Evolutionary conservation across 495 filamentous ascomycete species (phyloP).

Genomic region (Pseudotulostoma volvatum): DNA sequence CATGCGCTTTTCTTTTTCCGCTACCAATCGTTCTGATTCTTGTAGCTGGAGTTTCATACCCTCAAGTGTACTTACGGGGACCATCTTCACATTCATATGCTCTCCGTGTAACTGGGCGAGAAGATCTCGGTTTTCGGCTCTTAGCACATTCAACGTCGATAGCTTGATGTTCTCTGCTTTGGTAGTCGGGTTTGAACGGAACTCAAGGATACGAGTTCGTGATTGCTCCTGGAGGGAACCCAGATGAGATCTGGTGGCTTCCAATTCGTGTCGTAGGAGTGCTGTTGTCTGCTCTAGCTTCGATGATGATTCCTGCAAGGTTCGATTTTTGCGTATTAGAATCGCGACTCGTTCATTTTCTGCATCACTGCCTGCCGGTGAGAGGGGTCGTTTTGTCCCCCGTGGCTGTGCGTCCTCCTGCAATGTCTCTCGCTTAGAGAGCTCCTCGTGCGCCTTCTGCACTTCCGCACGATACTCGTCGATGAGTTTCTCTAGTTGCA

Average conservation of each 20-base stretch:
- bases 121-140: conserved; percentile 71
- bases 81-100: conserved; percentile 28
- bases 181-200: conserved; percentile 80
- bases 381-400: conserved; percentile 24
- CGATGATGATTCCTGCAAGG: conserved; percentile 59
- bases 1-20: conserved; percentile 69
- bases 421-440: conserved; percentile 43
- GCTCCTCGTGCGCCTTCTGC: conserved; percentile 51
- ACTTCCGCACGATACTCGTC: conserved; percentile 82
- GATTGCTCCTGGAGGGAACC: conserved; percentile 52
- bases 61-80: conserved; percentile 66
- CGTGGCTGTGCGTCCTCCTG: conserved; percentile 19
- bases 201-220: conserved; percentile 68
- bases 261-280: conserved; percentile 56
- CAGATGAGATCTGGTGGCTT: conserved; percentile 54
- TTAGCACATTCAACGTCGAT: conserved; percentile 55
- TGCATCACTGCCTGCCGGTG: conserved; percentile 49
- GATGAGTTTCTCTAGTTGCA: conserved; percentile 67
- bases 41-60: conserved; percentile 52
- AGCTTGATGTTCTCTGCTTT: conserved; percentile 68
- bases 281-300: conserved; percentile 47
- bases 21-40: conserved; percentile 54
- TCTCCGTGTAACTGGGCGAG: conserved; percentile 53
- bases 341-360: conserved; percentile 68
- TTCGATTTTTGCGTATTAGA: conserved; percentile 66